Evolutionary conservation across 345 rosid species (phyloP), one percentile per base, ranked within the genome.

Genomic region (Brassica juncea): DNA sequence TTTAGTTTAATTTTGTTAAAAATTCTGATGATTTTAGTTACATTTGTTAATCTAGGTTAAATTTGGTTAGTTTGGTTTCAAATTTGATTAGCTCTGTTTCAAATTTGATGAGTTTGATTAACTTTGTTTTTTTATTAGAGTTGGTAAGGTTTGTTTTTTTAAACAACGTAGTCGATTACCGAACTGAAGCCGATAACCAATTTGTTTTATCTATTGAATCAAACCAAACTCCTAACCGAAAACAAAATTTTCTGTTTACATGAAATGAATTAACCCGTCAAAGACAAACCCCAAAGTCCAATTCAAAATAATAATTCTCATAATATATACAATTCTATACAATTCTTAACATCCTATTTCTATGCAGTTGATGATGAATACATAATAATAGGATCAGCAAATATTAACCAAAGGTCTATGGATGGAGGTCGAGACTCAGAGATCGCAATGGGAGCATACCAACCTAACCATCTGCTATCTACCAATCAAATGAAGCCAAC

Each of bases 361-460:
- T 31, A 12, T 80, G 23, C 84, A 91, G 95, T 93, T 80, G 98
- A 91, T 72, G 98, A 93, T 47, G 97, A 93, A 75, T 93, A 91
- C 86, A 88, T 93, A 82, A 89, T 91, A 72, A 75, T 90, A n/a
- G 98, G 98, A 76, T 93, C 98, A 1, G 95, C 98, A 4, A 93
- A 94, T 86, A 89, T 94, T 66, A 94, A 94, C 77, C 94, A 94
- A 82, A 85, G 98, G 42, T 94, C 98, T 57, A 89, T 94, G 97
- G 96, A 89, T 49, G 97, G 98, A 5, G 88, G 77, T 25, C 82
- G 97, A 58, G 97, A 94, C 82, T 74, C 97, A 0, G 97, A 91
- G 83, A 89, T 94, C 1, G 95, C 94, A 5, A 90, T 94, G 89
- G 98, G 97, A 31, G 98, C 90, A 42, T 92, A 83, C 78, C 97